Percentiles rank a stretch among this genome's conserved stretches.
phyloP scores from a whole-genome alignment of 345 rosid species.

The Eucalyptus camaldulensis region DNA sequence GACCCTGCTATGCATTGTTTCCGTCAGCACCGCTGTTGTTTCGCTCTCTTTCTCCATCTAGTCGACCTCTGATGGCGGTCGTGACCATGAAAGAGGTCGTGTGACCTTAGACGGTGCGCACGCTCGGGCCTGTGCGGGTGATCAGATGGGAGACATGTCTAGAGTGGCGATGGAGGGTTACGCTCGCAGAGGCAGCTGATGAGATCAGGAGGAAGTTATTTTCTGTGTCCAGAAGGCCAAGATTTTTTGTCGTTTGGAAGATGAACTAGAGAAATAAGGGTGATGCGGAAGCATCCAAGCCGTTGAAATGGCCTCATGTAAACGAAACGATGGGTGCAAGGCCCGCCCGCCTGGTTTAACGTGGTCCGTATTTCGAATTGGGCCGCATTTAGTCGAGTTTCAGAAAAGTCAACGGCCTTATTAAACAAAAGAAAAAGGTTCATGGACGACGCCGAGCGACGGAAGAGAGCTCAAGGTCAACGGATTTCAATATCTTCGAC shows the following conservation, averaged over 20 bases:
- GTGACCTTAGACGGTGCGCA: neutral
- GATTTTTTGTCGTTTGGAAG: neutral
- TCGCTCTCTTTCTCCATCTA: neutral
- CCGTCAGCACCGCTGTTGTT: neutral
- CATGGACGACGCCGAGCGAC: too few species aligned
- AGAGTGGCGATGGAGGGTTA: neutral
- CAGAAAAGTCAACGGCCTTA: neutral
- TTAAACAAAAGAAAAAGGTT: neutral
- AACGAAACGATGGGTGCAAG: neutral
- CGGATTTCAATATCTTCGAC: too few species aligned
- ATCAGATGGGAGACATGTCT: neutral
- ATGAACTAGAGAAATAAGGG: neutral
- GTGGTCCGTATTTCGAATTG: neutral
- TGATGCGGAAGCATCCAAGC: neutral
- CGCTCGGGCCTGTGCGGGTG: fast-evolving
- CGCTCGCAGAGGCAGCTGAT: neutral
- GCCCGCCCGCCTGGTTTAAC: neutral
- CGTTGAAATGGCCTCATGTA: neutral
- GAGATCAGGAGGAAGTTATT: neutral
- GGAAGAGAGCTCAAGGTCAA: too few species aligned
- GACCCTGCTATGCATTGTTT: neutral
- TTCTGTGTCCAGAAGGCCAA: neutral
- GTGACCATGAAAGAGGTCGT: neutral
- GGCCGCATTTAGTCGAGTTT: neutral
- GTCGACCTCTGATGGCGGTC: neutral